phyloP scores from a whole-genome alignment of 1,139 yeast species.

The Pichia sp. region DNA sequence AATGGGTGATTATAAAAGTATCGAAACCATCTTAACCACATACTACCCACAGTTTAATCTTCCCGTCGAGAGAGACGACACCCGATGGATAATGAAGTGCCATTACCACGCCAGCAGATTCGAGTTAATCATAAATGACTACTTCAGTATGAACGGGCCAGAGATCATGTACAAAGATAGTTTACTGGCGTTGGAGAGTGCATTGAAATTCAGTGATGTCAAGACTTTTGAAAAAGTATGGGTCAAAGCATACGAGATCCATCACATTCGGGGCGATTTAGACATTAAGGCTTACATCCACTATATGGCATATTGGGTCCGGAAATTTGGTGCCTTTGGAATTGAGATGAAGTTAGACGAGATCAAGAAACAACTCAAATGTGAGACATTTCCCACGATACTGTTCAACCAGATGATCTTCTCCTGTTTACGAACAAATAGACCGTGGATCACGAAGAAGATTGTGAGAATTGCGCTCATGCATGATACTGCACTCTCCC shows the following conservation, averaged over 20 bases:
- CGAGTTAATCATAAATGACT: constrained; percentile 31
- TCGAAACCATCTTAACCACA: constrained; percentile 21
- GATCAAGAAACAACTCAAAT: constrained; percentile 12
- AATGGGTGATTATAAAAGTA: constrained; percentile 35
- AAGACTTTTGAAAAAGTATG: constrained; percentile 23
- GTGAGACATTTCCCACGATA: constrained; percentile 29
- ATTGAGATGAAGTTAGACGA: constrained; percentile 19
- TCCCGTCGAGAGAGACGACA: constrained; percentile 29
- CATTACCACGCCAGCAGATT: constrained; percentile 25
- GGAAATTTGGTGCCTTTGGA: constrained; percentile 19
- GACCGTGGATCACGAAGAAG: constrained; percentile 42
- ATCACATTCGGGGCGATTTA: constrained; percentile 11
- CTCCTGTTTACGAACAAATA: constrained; percentile 36
- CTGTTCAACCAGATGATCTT: constrained; percentile 44
- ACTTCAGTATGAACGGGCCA: constrained; percentile 24
- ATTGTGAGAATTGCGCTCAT: constrained; percentile 38
- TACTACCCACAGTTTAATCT: constrained; percentile 31
- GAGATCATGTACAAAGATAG: constrained; percentile 23
- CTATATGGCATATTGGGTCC: constrained; percentile 24
- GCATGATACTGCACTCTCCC: constrained; percentile 36
- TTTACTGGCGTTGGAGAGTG: constrained; percentile 25
- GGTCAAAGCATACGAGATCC: constrained; percentile 19
- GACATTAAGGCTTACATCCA: constrained; percentile 20
- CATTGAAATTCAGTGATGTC: constrained; percentile 20
- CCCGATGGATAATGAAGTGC: constrained; percentile 28